Evolutionary conservation across 805 yeast species (phyloP), one percentile per base, ranked within the genome.

Genomic region (Clavispora asparagi): DNA sequence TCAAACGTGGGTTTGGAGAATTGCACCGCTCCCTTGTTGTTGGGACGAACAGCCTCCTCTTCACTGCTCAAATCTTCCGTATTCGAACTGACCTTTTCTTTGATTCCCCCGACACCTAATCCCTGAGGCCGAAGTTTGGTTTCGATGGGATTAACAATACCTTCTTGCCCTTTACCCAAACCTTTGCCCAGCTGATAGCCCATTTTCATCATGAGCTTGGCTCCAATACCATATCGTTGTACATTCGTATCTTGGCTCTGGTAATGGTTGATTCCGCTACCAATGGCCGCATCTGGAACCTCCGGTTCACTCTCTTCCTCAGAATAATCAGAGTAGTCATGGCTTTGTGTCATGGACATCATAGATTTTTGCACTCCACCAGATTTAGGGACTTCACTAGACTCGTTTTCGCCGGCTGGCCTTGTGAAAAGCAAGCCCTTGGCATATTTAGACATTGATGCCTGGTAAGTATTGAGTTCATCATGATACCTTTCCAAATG

Each of bases 161-260:
- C 99, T 42, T 76, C 76, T 1, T 82, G 79, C 23, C 73, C 62
- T 6, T 69, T 68, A 2, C 99, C 99, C n/a, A 92, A 73, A 0
- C 97, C 98, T 56, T 77, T 71, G 0, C 99, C 98, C 36, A 77
- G 78, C 7, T 76, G 74, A 64, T 87, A 91, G 0, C 99, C 99
- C 98, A 92, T 91, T 51, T 81, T 77, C 49, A 80, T 73, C 67
- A 92, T 63, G 42, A 92, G 67, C 42, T 75, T 65, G 3, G 96
- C 96, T 32, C 98, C 98, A 33, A 89, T 79, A 7, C 98, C 98
- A 59, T 91, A 90, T 41, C 51, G 51, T 13, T 50, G 51, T 10
- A 54, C 27, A 29, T 40, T 31, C 3, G 45, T 12, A 8, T 40
- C 42, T 9, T 16, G 26, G 9, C 42, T 28, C 12, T 39, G 32